A percentile compares a stretch with the other conserved stretches of the same genome.
Evolutionary conservation across 1,284 basidiomycete species (phyloP).

Genomic region (Austroboletus sp.): DNA sequence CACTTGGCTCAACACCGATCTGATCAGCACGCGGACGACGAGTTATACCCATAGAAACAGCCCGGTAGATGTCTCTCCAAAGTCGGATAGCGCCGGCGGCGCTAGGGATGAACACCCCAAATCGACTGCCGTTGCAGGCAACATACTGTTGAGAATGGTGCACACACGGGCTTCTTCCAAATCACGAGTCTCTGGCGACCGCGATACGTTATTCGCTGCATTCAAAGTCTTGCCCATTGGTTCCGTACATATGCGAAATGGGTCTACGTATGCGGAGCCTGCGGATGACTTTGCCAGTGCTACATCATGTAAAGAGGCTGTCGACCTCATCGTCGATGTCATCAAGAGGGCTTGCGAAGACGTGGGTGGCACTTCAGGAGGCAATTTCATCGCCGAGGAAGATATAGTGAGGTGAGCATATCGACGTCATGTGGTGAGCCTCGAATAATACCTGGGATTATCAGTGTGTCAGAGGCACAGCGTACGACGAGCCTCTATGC

Average conservation of each 20-base stretch:
- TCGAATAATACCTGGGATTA: neutral
- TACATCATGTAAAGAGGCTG: slow-evolving; percentile 68
- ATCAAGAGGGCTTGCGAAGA: slow-evolving; percentile 66
- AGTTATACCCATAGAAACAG: slow-evolving; percentile 81
- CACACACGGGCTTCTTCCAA: slow-evolving; percentile 25
- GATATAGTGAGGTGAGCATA: slow-evolving; percentile 73
- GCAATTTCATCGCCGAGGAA: slow-evolving; percentile 52
- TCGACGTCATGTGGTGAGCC: neutral
- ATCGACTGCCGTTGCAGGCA: slow-evolving; percentile 9
- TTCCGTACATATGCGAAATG: slow-evolving; percentile 49
- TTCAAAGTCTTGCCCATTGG: slow-evolving; percentile 73
- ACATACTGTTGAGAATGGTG: slow-evolving; percentile 8
- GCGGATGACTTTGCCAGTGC: slow-evolving; percentile 58
- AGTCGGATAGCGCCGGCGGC: slow-evolving; percentile 14
- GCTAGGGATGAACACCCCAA: slow-evolving; percentile 9
- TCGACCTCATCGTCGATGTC: slow-evolving; percentile 64
- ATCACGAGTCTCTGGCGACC: slow-evolving; percentile 24
- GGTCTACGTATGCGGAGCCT: slow-evolving; percentile 50
- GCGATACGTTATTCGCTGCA: slow-evolving; percentile 50
- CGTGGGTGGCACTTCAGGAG: slow-evolving; percentile 41
- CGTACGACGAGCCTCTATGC: slow-evolving; percentile 75
- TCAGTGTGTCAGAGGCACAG: slow-evolving; percentile 73
- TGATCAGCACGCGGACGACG: slow-evolving; percentile 63
- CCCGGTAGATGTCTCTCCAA: slow-evolving; percentile 33
- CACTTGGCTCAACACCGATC: slow-evolving; percentile 61